Evolutionary conservation across 139 green algal species (phyloP), one percentile per base, ranked within the genome.

Genomic region (Tetradesmus lagerheimii): DNA sequence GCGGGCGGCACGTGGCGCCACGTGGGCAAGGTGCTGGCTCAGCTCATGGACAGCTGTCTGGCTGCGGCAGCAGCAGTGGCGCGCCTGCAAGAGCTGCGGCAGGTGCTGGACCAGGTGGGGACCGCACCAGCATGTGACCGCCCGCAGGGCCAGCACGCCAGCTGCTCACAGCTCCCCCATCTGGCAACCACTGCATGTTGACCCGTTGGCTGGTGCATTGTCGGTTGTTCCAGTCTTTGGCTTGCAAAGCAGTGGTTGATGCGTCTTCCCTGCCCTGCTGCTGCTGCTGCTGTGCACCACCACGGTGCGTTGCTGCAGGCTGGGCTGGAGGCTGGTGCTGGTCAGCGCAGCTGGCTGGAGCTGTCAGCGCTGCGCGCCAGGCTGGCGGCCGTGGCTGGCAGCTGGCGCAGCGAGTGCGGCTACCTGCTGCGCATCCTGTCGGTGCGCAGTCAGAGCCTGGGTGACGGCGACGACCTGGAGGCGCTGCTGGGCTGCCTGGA

Each of bases 401-500:
- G 6, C 27, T 91, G 87, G 87, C 6, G 87, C 18, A 11, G 8
- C 9, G 31, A 79, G 29, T 43, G 43, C 9, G 27, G 16, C 27
- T 81, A 41, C 79, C 71, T 90, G 62, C 41, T 92, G 64, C 43
- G 67, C 67, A 80, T 67, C 43, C 29, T 92, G 45, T 15, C 0
- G 0, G 23, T 78, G 35, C 34, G 43, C 31, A 88, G 38, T 15
- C 23, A 5, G 1, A 43, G 74, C 47, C 37, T 79, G 25, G 78
- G 75, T 18, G 78, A 29, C 14, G 37, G 27, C 11, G 78, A 85
- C 4, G 85, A 81, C 27, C n/a, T 57, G 20, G 76, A 74, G 18
- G 66, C 43, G 39, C 43, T 91, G 90, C 90, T 85, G 67, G 27
- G 4, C 25, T 66, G 38, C n/a, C 76, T 90, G 37, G 75, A 85